Percentiles rank a stretch among this genome's conserved stretches.
phyloP scores from a whole-genome alignment of 2,329 filamentous ascomycete species.

The Blumeria hordei region DNA sequence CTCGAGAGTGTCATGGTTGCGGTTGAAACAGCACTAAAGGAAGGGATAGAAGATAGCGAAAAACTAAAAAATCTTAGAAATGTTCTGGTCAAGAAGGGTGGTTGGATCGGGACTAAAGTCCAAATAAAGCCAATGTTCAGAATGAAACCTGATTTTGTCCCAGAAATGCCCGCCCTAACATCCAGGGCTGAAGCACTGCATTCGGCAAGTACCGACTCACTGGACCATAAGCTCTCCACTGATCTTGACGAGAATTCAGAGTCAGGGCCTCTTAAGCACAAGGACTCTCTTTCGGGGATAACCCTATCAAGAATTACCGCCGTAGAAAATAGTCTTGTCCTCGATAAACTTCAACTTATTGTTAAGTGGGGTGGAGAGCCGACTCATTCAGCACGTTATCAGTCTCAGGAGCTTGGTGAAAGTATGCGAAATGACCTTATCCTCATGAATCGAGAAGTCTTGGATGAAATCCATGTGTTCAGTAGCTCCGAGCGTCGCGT shows the following conservation, averaged over 20 bases:
- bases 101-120: slow-evolving; percentile 88
- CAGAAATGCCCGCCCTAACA: background rate
- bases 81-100: slow-evolving; percentile 75
- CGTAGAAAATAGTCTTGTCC: slow-evolving; percentile 70
- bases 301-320: slow-evolving; percentile 89
- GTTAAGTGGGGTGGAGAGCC: slow-evolving; percentile 99
- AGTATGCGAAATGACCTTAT: slow-evolving; percentile 91
- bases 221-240: slow-evolving; percentile 1
- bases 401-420: slow-evolving; percentile 80
- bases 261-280: slow-evolving; percentile 32
- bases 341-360: slow-evolving; percentile 91
- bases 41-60: slow-evolving; percentile 58
- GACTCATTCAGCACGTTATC: slow-evolving; percentile 88
- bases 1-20: slow-evolving; percentile 73
- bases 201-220: slow-evolving; percentile 2
- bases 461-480: slow-evolving; percentile 84
- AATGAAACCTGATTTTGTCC: slow-evolving; percentile 44
- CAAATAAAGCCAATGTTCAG: slow-evolving; percentile 99
- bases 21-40: slow-evolving; percentile 54
- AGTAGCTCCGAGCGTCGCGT: slow-evolving; percentile 89
- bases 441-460: slow-evolving; percentile 72
- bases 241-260: slow-evolving; percentile 10
- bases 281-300: slow-evolving; percentile 69
- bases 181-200: background rate
- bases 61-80: slow-evolving; percentile 75